Percentiles rank a stretch among this genome's conserved stretches.
phyloP scores from a whole-genome alignment of 192 early-diverging fungal genomes.

The Coemansia sp. region DNA sequence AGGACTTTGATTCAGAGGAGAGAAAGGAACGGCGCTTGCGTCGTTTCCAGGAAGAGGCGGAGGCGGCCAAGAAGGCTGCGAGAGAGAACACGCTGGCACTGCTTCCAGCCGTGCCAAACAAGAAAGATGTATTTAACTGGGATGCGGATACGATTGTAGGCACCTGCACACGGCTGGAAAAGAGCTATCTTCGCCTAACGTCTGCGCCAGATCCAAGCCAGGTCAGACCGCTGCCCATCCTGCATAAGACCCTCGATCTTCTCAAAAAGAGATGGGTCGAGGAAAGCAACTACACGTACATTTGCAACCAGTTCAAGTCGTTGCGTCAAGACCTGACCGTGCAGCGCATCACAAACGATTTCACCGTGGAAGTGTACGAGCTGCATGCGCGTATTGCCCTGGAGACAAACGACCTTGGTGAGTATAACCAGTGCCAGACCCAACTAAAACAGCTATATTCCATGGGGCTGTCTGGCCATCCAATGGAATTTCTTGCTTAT shows the following conservation, averaged over 20 bases:
- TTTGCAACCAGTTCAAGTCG: constrained; percentile 96
- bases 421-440: constrained; percentile 97
- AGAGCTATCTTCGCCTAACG: constrained; percentile 90
- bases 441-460: constrained; percentile 89
- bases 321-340: constrained; percentile 95
- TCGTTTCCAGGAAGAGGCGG: constrained; percentile 42
- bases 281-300: constrained; percentile 90
- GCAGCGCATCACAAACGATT: constrained; percentile 90
- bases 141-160: constrained; percentile 87
- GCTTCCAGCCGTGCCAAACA: constrained; percentile 39
- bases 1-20: constrained; percentile 46
- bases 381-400: constrained; percentile 93
- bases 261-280: constrained; percentile 78
- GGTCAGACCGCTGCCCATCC: constrained; percentile 84
- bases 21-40: constrained; percentile 41
- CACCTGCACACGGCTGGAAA: constrained; percentile 82
- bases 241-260: constrained; percentile 74
- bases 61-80: constrained; percentile 32
- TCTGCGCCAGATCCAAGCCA: constrained; percentile 87
- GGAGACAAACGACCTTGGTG: constrained; percentile 94
- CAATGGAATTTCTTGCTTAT: constrained; percentile 93
- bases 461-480: constrained; percentile 66
- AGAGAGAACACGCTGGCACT: constrained; percentile 12
- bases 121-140: constrained; percentile 71
- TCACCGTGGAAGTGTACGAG: constrained; percentile 95